phyloP scores from a whole-genome alignment of 345 rosid species.

The Schrenkiella parvula region DNA sequence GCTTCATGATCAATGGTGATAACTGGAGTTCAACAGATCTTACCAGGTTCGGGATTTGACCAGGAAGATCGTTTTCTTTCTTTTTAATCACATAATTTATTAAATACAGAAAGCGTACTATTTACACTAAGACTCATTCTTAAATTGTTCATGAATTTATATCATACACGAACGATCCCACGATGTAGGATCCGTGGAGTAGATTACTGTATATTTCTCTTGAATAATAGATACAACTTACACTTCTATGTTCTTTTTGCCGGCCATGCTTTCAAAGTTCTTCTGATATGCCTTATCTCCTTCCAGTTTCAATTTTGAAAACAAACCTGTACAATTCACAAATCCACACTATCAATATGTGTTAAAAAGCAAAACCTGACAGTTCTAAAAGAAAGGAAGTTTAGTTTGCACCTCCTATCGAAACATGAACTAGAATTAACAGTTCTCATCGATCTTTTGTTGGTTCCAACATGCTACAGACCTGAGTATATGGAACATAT shows the following conservation, averaged over 20 bases:
- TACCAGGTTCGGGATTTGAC: slow-evolving; percentile 43
- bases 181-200: slow-evolving; percentile 14
- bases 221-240: slow-evolving; percentile 24
- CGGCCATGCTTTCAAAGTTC: neutral
- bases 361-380: neutral
- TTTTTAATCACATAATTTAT: neutral
- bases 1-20: slow-evolving; percentile 36
- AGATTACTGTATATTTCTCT: slow-evolving; percentile 28
- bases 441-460: neutral
- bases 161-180: slow-evolving; percentile 24
- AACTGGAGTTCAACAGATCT: slow-evolving; percentile 60
- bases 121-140: slow-evolving; percentile 20
- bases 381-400: neutral
- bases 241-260: neutral
- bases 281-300: slow-evolving; percentile 11
- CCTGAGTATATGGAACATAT: neutral
- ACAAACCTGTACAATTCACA: slow-evolving; percentile 10
- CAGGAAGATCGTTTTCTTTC: neutral
- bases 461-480: neutral
- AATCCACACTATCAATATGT: neutral
- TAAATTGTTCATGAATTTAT: slow-evolving; percentile 25
- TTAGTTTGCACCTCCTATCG: neutral
- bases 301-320: neutral
- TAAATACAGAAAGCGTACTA: slow-evolving; percentile 7
- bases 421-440: neutral